Evolutionary conservation across 192 early-diverging fungal species (phyloP).

Genomic region (Chytriomyces sp.): DNA sequence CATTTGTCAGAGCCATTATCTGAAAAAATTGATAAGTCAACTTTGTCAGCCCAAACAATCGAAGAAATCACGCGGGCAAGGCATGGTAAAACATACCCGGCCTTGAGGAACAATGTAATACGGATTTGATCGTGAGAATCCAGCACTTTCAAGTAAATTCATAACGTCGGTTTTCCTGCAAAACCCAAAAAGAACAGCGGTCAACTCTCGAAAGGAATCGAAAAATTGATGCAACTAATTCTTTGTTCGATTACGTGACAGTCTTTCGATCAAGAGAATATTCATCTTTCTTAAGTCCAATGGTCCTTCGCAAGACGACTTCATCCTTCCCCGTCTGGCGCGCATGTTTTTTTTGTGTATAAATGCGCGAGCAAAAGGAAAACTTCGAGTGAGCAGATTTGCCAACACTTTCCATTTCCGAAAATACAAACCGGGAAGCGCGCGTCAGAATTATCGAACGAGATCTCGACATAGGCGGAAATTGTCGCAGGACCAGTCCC

Average conservation of each 20-base stretch:
- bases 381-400: not conserved
- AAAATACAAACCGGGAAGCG: conserved; percentile 78
- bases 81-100: conserved; percentile 58
- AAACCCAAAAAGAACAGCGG: not conserved
- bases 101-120: conserved; percentile 99
- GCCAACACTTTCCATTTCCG: not conserved
- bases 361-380: conserved; percentile 27
- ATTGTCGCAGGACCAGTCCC: conserved; percentile 90
- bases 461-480: conserved; percentile 93
- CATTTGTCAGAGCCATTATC: conserved; percentile 92
- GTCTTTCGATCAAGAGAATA: conserved; percentile 95
- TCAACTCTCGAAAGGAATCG: conserved; percentile 6
- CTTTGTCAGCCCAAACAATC: not conserved
- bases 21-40: conserved; percentile 36
- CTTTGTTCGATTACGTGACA: conserved; percentile 65
- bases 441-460: conserved; percentile 96
- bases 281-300: conserved; percentile 97
- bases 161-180: conserved; percentile 86
- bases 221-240: not conserved
- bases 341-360: too few species aligned
- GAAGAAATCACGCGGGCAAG: not conserved
- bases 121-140: conserved; percentile 95
- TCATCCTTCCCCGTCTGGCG: conserved; percentile 85
- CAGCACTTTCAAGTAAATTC: conserved; percentile 93
- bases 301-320: conserved; percentile 87